Evolutionary conservation across 306 rosid species (phyloP), one percentile per base, ranked within the genome.

Genomic region (Canavalia ensiformis): DNA sequence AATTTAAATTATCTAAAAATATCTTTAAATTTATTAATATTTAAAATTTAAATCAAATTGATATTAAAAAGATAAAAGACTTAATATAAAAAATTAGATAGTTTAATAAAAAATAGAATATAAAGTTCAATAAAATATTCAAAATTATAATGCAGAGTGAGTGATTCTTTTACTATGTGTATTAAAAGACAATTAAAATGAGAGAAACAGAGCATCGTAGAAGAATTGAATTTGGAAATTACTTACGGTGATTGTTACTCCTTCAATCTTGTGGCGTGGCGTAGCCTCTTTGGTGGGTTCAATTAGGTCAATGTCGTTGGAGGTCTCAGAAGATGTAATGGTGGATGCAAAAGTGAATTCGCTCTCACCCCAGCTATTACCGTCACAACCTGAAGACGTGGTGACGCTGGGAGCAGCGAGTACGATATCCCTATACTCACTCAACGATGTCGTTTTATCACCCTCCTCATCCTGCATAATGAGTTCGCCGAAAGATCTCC

Each of bases 321-420:
- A 73, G 76, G 6, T 12, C 5, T 50, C 74, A 4, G 77, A 84
- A 55, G 77, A 72, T 68, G 74, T 28, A 44, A 54, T 55, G 11
- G 29, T 71, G 0, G 83, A 66, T 13, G 87, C 30, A 41, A 84
- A 78, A 0, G 88, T 84, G 60, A 84, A 91, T 7, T 92, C 95
- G 5, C 88, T 90, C 76, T 85, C 95, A 2, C 66, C 79, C 98
- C 97, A 88, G 42, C 97, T 91, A 69, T 82, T 77, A 7, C 80
- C 65, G 11, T 71, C 68, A 72, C 76, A 45, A 8, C 31, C 81
- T 0, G 83, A 83, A 37, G 74, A 34, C 1, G 77, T 56, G 42
- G 74, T 33, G 9, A 28, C 0, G 29, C 58, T 72, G 29, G 58
- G 30, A 0, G 33, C 35, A 78, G 39, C 1, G 18, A 44, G 63